Percentiles rank a stretch among this genome's conserved stretches.
Evolutionary conservation across 73 alveolate species (phyloP).

Genomic region (Paramecium sonneborni): DNA sequence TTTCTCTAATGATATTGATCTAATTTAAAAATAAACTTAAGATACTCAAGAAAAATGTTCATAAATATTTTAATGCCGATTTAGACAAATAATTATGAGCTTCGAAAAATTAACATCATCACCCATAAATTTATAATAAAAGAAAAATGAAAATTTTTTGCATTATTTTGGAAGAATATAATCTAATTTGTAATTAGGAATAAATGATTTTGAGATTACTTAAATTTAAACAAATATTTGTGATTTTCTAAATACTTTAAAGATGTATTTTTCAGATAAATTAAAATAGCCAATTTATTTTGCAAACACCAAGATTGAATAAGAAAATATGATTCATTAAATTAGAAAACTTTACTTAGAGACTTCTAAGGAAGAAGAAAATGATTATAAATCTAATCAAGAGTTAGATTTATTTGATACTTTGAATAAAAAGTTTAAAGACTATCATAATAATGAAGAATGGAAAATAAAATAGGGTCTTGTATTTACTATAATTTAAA

Average conservation of each 20-base stretch:
- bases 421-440: background rate
- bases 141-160: too few species aligned
- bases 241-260: background rate
- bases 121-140: too few species aligned
- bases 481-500: background rate
- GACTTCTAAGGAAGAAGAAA: background rate
- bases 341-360: background rate
- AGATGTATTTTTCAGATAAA: background rate
- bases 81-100: too few species aligned
- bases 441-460: background rate
- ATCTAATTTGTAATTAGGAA: too few species aligned
- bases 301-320: background rate
- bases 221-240: too few species aligned
- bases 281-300: background rate
- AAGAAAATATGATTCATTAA: background rate
- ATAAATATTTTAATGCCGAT: too few species aligned
- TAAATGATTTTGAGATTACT: too few species aligned
- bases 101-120: too few species aligned
- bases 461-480: background rate
- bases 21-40: too few species aligned
- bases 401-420: background rate
- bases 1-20: too few species aligned
- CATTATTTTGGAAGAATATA: too few species aligned
- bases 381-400: background rate
- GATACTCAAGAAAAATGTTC: too few species aligned